These are phyloP conservation scores for Desmodesmus armatus DNA, from an alignment of 139 green algal species.

Conservation along the genomic window DNA sequence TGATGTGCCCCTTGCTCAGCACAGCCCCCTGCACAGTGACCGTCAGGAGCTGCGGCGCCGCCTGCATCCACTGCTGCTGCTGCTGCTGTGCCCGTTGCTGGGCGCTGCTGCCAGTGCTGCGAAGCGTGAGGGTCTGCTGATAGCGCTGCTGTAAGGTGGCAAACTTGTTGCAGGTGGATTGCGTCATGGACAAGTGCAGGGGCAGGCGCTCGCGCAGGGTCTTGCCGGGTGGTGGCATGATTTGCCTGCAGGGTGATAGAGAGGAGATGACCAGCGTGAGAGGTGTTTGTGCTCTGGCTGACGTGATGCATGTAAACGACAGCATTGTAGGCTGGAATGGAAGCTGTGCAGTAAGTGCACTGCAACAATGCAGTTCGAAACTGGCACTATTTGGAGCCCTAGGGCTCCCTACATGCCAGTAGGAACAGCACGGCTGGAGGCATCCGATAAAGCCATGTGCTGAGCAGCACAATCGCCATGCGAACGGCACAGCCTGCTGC, in stretches of 20 bases:
- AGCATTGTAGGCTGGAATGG: no score
- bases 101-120: neutral
- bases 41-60: neutral
- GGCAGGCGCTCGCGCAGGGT: conserved; percentile 31
- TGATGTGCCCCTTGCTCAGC: conserved; percentile 3
- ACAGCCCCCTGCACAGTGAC: conserved; percentile 41
- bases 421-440: no score
- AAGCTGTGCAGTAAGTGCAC: no score
- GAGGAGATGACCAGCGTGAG: no score
- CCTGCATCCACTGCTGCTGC: neutral
- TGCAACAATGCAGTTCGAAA: no score
- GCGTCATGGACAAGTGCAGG: conserved; percentile 54
- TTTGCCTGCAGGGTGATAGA: conserved; percentile 2
- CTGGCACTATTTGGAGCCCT: no score
- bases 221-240: neutral
- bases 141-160: conserved; percentile 33
- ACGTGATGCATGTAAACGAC: neutral
- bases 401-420: no score
- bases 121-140: conserved; percentile 14
- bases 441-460: no score
- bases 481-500: no score
- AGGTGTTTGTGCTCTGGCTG: neutral
- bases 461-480: no score
- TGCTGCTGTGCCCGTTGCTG: neutral
- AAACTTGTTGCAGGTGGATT: conserved; percentile 31